Evolutionary conservation across 2,329 filamentous ascomycete species (phyloP), one percentile per base, ranked within the genome.

Genomic region (Claviceps digitariae): DNA sequence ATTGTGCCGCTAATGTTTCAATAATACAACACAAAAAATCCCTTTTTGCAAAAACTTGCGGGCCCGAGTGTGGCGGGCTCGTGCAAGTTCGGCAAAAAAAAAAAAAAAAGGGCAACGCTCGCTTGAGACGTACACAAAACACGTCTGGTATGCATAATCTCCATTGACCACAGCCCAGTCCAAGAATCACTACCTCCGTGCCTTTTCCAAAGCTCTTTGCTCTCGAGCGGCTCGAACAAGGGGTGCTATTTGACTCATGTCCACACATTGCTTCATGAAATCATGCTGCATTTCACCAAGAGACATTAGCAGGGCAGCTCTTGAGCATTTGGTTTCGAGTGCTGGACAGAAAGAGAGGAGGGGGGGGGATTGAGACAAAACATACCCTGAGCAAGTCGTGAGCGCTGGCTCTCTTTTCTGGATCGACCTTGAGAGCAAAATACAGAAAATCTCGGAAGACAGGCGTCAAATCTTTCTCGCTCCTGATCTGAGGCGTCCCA

Each of bases 391-490:
- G 75, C 56, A 98, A 72, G 74, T 97, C 91, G 70, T 95, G 88
- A 38, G 93, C 93, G 64, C 89, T 95, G 41, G 90, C 90, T 70
- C 93, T 79, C 81, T 95, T 95, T 72, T 97, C 93, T 1, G 93
- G 91, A 65, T 97, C 93, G 6, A 98, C 93, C 75, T 94, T 95
- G 52, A 98, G 77, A 6, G 93, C 91, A 69, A 95, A 90, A 63
- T 87, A 83, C 58, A 98, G 73, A 69, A 97, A 98, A 67, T 97
- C 90, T 57, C 83, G 81, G 75, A 98, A 96, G 3, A 91, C 79
- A 0, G 81, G 74, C 10, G 87, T 87, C 50, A 97, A 70, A 48
- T 85, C 83, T 54, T 90, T 81, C 68, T 95, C 89, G 58, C 96
- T 90, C 72, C 97, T 97, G 71, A 98, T 95, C 52, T 84, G 78